Evolutionary conservation across 2,329 filamentous ascomycete species (phyloP).

Genomic region (Cryoendolithus antarcticus): DNA sequence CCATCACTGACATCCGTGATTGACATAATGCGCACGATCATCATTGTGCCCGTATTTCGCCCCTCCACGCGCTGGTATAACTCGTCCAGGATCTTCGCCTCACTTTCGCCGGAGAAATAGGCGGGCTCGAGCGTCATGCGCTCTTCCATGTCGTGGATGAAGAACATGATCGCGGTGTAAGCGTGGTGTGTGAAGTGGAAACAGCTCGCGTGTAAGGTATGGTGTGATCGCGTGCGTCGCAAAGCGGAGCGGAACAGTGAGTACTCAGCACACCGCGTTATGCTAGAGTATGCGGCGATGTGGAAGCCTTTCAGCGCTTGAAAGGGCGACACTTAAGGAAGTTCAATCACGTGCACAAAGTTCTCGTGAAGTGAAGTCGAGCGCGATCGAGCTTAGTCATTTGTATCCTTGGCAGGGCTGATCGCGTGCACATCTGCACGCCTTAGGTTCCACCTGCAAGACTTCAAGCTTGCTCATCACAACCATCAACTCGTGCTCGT

Average conservation of each 20-base stretch:
- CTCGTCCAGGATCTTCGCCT: slow-evolving; percentile 78
- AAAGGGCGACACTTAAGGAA: slow-evolving; percentile 11
- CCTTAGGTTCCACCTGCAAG: no score
- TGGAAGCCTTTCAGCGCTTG: slow-evolving; percentile 13
- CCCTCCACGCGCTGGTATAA: slow-evolving; percentile 90
- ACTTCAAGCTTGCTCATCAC: no score
- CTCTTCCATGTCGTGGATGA: slow-evolving; percentile 92
- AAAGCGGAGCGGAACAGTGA: background rate
- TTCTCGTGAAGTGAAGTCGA: no score
- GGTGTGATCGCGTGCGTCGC: background rate
- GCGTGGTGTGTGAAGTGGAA: background rate
- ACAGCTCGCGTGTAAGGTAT: background rate
- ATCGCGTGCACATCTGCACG: no score
- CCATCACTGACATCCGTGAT: slow-evolving; percentile 81
- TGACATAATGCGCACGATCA: slow-evolving; percentile 96
- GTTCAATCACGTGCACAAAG: no score
- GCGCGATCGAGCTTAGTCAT: no score
- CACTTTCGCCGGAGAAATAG: slow-evolving; percentile 90
- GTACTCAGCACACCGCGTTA: background rate
- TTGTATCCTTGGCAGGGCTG: no score
- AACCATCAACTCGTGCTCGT: no score
- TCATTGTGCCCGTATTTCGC: slow-evolving; percentile 88
- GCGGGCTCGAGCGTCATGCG: slow-evolving; percentile 91
- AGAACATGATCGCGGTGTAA: slow-evolving; percentile 58
- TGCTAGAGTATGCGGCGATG: background rate